phyloP scores from a whole-genome alignment of 1,139 yeast genomes.

The Geotrichum australiense region DNA sequence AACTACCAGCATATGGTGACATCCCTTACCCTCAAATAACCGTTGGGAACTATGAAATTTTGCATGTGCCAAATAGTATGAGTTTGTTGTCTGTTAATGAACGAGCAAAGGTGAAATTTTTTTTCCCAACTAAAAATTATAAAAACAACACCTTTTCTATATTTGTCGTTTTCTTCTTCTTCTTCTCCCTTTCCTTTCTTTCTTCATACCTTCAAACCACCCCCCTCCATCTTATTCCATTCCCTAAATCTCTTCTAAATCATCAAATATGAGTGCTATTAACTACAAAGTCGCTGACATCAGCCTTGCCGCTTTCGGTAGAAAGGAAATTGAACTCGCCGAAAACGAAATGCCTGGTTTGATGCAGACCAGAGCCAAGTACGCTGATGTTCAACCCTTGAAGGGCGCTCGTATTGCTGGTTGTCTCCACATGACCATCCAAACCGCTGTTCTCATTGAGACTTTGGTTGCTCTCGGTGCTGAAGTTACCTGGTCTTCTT shows the following conservation, averaged over 20 bases:
- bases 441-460: conserved; percentile 98
- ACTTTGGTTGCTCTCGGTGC: conserved; percentile 98
- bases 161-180: no score
- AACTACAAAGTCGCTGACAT: conserved; percentile 97
- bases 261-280: conserved; percentile 26
- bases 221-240: conserved; percentile 5
- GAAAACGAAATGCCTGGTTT: conserved; percentile 99
- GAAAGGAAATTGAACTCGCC: conserved; percentile 98
- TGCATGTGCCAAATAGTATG: no score
- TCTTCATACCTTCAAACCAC: conserved; percentile 6
- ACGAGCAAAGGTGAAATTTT: no score
- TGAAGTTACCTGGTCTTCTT: conserved; percentile 99
- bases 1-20: no score
- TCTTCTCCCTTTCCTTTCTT: conserved; percentile 1
- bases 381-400: conserved; percentile 90
- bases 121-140: no score
- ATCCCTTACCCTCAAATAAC: no score
- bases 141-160: no score
- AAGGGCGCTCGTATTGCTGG: conserved; percentile 99
- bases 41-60: no score
- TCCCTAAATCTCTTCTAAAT: conserved; percentile 7
- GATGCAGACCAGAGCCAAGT: conserved; percentile 93
- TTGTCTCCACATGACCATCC: conserved; percentile 99
- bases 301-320: conserved; percentile 98
- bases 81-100: no score